Evolutionary conservation across 495 filamentous ascomycete genomes (phyloP), one percentile per base, ranked within the genome.

Genomic region (Copromyces sp.): DNA sequence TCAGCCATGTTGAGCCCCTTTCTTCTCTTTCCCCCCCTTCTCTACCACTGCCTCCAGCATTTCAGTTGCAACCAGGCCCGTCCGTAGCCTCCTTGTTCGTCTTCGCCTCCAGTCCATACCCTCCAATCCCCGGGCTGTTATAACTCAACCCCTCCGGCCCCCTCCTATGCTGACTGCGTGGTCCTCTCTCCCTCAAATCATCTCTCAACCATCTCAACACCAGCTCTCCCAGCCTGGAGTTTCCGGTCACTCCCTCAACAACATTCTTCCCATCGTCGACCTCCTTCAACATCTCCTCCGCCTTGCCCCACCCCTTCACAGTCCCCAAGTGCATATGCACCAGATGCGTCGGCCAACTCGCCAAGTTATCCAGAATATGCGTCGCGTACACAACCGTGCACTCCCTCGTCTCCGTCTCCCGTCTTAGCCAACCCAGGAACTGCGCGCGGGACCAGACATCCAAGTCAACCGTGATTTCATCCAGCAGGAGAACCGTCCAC

Each of bases 361-460:
- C 93, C 37, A 98, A 80, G 74, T 97, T 96, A 78, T 99, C 95
- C 76, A 99, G 80, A 70, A 99, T 97, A 80, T 99, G 95, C 24
- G 95, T 98, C 35, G 95, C 95, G 81, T 99, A 99, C 37, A 98
- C 94, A 75, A 99, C 92, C 3, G 95, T 97, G 79, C 94, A 97
- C 11, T 87, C 81, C 68, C 96, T 83, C 8, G 77, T 82, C 83
- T 94, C 91, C 0, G 95, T 98, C 87, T 99, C 95, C 29, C 85
- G 85, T 79, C 93, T 92, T 78, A 99, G 78, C 79, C 94, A 99
- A 3, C 83, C 81, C n/a, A 99, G 84, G 80, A 99, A 99, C 76
- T 94, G 90, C 73, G 87, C 87, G 14, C 95, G 86, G 39, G 88
- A 91, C 73, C 98, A 86, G 38, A 99, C 85, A 76, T 99, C 95